phyloP scores from a whole-genome alignment of 495 filamentous ascomycete species.

The Clohesyomyces aquaticus region DNA sequence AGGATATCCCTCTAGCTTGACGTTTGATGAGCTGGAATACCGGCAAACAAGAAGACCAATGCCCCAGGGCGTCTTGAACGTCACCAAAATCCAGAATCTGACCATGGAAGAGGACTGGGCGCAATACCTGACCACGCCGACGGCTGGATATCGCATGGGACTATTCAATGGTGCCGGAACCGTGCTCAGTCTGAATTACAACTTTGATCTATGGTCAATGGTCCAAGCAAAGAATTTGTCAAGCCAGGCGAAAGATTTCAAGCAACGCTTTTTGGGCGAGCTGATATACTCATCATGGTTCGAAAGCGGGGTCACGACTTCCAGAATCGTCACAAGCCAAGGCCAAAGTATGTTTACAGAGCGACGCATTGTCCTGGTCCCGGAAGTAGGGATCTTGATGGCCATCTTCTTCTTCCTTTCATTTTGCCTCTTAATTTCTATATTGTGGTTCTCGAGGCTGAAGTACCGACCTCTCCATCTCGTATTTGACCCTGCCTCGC shows the following conservation, averaged over 20 bases:
- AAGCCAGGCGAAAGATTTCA: background rate
- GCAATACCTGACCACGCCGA: background rate
- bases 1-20: background rate
- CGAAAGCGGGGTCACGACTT: background rate
- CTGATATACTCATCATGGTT: background rate
- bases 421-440: background rate
- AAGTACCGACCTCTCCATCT: conserved; percentile 8
- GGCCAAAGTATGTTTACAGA: background rate
- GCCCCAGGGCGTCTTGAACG: background rate
- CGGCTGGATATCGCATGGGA: background rate
- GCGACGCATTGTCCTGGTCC: background rate
- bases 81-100: background rate
- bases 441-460: conserved; percentile 7
- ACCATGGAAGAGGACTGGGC: background rate
- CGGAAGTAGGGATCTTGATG: background rate
- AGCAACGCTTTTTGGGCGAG: background rate
- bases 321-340: background rate
- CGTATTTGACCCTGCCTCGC: background rate
- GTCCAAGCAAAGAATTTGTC: background rate
- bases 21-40: background rate
- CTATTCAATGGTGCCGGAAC: background rate
- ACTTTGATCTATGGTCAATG: background rate
- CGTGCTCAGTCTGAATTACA: background rate
- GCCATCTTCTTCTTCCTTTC: conserved; percentile 12
- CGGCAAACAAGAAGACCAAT: background rate